A percentile compares a stretch with the other conserved stretches of the same genome.
phyloP scores from a whole-genome alignment of 1,284 basidiomycete species.

The Pyrrhoderma lamaoense region DNA sequence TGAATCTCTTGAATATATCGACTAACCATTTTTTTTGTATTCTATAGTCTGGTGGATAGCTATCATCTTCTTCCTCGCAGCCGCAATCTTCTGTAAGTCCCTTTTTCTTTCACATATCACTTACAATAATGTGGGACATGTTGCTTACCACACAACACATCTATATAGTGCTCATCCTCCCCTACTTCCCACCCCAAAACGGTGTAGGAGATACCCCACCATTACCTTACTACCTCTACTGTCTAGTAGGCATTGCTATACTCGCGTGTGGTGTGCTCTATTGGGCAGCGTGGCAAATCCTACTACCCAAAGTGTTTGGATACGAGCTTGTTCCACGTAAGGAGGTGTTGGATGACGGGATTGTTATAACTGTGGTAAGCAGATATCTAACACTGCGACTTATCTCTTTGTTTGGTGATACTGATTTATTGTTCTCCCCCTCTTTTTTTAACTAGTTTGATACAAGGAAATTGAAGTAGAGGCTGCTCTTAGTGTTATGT shows the following conservation, averaged over 20 bases:
- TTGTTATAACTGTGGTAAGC: slow-evolving; percentile 46
- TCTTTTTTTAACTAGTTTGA: too few species aligned
- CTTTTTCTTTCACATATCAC: neutral
- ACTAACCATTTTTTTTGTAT: too few species aligned
- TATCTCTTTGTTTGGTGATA: too few species aligned
- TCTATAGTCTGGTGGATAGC: slow-evolving; percentile 55
- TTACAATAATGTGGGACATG: neutral
- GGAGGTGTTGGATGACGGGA: slow-evolving; percentile 46
- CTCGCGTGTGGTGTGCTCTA: slow-evolving; percentile 42
- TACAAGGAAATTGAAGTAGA: too few species aligned
- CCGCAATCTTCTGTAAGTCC: slow-evolving; percentile 41
- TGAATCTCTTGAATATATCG: too few species aligned
- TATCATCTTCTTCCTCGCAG: slow-evolving; percentile 47
- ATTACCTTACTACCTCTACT: slow-evolving; percentile 54
- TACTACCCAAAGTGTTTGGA: slow-evolving; percentile 42
- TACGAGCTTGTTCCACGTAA: slow-evolving; percentile 44
- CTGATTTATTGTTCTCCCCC: too few species aligned
- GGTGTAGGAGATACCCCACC: slow-evolving; percentile 52
- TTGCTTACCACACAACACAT: neutral
- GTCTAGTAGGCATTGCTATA: slow-evolving; percentile 46
- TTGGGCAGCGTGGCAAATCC: slow-evolving; percentile 48
- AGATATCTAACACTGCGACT: too few species aligned
- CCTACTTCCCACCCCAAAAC: slow-evolving; percentile 48
- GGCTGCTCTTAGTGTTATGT: too few species aligned
- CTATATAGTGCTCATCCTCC: slow-evolving; percentile 46